Evolutionary conservation across 2,329 filamentous ascomycete genomes (phyloP).

Genomic region (Emmonsia crescens): DNA sequence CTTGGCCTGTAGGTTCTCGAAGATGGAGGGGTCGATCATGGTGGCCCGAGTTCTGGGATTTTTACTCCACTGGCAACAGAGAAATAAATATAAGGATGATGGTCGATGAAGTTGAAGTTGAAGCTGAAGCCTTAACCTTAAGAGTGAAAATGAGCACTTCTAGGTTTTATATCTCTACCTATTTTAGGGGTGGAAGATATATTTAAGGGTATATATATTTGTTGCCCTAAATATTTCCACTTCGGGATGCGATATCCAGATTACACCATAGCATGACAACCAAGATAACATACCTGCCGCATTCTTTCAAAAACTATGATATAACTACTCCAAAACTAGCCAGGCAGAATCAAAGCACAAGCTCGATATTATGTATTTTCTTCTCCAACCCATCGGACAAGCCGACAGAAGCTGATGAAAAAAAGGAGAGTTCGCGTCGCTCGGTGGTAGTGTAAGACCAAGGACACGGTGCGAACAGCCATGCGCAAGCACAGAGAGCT

Average conservation of each 20-base stretch:
- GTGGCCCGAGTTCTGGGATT: slow-evolving; percentile 17
- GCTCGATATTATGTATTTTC: slow-evolving; percentile 21
- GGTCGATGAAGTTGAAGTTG: too few relatives aligned
- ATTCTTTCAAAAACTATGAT: too few relatives aligned
- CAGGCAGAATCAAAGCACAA: not conserved
- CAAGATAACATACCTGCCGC: too few relatives aligned
- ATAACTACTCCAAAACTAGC: not conserved
- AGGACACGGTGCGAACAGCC: slow-evolving; percentile 57
- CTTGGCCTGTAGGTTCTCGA: slow-evolving; percentile 74
- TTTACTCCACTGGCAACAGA: not conserved
- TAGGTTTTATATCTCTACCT: not conserved
- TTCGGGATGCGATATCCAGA: too few relatives aligned
- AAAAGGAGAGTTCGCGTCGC: slow-evolving; percentile 52
- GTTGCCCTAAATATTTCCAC: too few relatives aligned
- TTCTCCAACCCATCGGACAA: slow-evolving; percentile 48
- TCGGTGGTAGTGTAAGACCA: slow-evolving; percentile 64
- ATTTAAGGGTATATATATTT: too few relatives aligned
- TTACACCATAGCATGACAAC: too few relatives aligned
- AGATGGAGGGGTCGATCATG: slow-evolving; percentile 72
- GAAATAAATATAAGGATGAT: not conserved
- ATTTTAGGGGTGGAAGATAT: too few relatives aligned
- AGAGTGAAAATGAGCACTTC: not conserved
- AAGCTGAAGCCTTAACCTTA: not conserved
- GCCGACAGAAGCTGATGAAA: slow-evolving; percentile 50
- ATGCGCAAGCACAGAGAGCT: slow-evolving; percentile 64